Evolutionary conservation across 352 stramenopile genomes (phyloP).

Genomic region (Phytophthora macrochlamydospora): DNA sequence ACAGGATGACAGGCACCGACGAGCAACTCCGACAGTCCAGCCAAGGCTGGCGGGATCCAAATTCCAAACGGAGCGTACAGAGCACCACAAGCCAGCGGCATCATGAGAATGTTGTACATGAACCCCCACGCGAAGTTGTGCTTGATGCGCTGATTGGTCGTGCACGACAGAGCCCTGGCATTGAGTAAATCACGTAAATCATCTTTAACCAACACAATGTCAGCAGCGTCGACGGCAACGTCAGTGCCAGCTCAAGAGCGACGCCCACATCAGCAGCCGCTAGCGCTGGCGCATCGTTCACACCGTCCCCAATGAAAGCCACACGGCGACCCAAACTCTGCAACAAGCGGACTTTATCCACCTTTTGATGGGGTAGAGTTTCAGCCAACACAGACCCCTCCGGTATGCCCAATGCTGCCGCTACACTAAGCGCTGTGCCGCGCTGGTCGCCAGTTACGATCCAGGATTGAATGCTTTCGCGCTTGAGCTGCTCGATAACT

Average conservation of each 20-base stretch:
- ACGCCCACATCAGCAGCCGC: constrained; percentile 73
- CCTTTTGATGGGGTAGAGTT: constrained; percentile 71
- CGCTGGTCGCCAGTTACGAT: constrained; percentile 81
- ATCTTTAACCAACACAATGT: constrained; percentile 79
- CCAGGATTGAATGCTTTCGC: constrained; percentile 66
- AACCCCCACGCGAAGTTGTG: constrained; percentile 80
- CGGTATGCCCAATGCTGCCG: constrained; percentile 51
- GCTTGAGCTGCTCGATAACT: constrained; percentile 61
- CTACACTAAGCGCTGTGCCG: constrained; percentile 60
- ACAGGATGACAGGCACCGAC: constrained; percentile 81
- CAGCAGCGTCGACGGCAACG: constrained; percentile 70
- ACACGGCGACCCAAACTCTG: constrained; percentile 75
- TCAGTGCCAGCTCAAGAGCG: constrained; percentile 67
- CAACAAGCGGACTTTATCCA: constrained; percentile 72
- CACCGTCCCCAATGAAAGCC: constrained; percentile 75
- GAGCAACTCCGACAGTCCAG: constrained; percentile 73
- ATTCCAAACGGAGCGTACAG: constrained; percentile 66
- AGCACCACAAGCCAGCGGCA: constrained; percentile 73
- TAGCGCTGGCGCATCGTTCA: constrained; percentile 77
- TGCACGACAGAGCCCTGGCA: constrained; percentile 57
- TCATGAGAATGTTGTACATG: constrained; percentile 77
- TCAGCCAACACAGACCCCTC: constrained; percentile 66
- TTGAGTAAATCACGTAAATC: constrained; percentile 73
- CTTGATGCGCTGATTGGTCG: constrained; percentile 73
- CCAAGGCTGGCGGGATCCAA: constrained; percentile 68